These are phyloP conservation scores for Boletus vermiculosoides DNA, from an alignment of 768 basidiomycete species.

Conservation along the genomic window DNA sequence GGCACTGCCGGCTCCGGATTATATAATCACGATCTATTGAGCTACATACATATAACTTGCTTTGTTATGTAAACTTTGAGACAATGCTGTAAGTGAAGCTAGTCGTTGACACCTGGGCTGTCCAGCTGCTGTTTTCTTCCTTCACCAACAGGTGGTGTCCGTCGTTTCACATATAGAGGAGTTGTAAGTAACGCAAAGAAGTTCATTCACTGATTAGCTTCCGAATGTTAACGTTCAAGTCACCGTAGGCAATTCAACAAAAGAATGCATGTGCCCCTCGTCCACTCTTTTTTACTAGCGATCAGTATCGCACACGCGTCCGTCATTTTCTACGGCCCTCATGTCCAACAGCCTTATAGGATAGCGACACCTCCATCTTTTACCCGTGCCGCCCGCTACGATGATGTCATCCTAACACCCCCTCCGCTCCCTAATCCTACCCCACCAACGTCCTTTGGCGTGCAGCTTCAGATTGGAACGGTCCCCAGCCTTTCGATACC, in stretches of 20 bases:
- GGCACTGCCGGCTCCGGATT: not conserved
- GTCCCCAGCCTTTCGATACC: conserved; percentile 39
- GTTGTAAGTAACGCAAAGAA: conserved; percentile 6
- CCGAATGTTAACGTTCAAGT: not conserved
- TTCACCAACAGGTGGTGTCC: not conserved
- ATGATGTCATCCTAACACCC: conserved; percentile 47
- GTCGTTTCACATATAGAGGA: conserved; percentile 10
- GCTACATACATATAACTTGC: not conserved
- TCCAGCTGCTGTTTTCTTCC: not conserved
- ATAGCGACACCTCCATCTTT: conserved; percentile 40
- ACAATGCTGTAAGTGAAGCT: not conserved
- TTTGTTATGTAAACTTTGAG: not conserved
- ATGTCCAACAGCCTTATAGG: conserved; percentile 25
- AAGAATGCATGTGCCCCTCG: conserved; percentile 23
- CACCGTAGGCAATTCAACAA: not conserved
- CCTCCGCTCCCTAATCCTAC: conserved; percentile 49
- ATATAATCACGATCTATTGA: not conserved
- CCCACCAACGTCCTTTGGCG: conserved; percentile 39
- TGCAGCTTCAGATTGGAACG: conserved; percentile 38
- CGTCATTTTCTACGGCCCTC: conserved; percentile 24
- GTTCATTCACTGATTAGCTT: not conserved
- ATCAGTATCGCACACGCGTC: conserved; percentile 4
- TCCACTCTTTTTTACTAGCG: conserved; percentile 25
- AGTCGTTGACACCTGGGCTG: no score
- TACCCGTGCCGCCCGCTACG: conserved; percentile 50